phyloP scores from a whole-genome alignment of 345 rosid genomes.

The Arabis alpina region DNA sequence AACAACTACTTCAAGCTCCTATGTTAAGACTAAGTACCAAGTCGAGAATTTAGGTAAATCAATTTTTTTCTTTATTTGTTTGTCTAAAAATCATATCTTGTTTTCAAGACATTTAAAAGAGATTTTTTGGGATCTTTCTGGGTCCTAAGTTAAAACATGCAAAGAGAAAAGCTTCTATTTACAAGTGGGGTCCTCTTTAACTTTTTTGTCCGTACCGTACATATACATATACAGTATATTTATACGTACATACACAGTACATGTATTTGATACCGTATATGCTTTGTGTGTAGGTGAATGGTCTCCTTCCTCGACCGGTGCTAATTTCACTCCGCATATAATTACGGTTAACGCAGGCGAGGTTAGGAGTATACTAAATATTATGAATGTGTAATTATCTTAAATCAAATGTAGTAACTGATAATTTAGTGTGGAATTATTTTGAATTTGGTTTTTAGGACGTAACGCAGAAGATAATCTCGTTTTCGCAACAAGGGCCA shows the following conservation, averaged over 20 bases:
- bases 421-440: slow-evolving; percentile 12
- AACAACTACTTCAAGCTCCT: slow-evolving; percentile 47
- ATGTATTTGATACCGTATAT: too few species aligned
- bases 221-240: neutral
- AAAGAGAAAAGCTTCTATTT: slow-evolving; percentile 14
- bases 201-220: slow-evolving; percentile 33
- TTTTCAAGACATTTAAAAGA: slow-evolving; percentile 8
- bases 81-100: neutral
- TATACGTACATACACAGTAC: too few species aligned
- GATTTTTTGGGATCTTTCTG: slow-evolving; percentile 37
- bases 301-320: slow-evolving; percentile 81
- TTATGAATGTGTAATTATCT: neutral
- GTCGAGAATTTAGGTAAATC: slow-evolving; percentile 70
- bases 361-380: slow-evolving; percentile 46
- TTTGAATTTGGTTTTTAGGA: slow-evolving; percentile 54
- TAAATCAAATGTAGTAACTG: neutral
- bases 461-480: slow-evolving; percentile 86
- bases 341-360: slow-evolving; percentile 92
- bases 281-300: slow-evolving; percentile 66
- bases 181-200: slow-evolving; percentile 35
- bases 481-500: slow-evolving; percentile 96
- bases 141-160: slow-evolving; percentile 35
- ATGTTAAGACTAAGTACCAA: slow-evolving; percentile 62
- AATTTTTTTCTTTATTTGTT: neutral
- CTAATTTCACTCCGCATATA: slow-evolving; percentile 89